Base-by-base conservation (phyloP, 129 eudicot genomes). In the Arctium minus region DNA sequence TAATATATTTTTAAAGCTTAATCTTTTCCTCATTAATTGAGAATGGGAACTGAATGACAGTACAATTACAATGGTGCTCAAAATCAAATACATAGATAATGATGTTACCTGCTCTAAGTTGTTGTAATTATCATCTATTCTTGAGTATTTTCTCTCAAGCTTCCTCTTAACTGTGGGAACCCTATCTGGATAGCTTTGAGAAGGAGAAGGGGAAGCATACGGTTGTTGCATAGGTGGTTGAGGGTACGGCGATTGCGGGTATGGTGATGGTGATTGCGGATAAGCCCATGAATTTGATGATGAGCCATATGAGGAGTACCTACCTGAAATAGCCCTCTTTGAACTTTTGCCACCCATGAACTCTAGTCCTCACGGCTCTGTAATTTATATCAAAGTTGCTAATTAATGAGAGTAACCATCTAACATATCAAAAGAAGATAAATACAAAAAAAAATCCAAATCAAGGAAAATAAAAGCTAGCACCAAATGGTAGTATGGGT, bases 331-430 rank as follows among this genome's bases (percentile, higher is more conserved):
- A 13, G 93, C 86, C 76, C 86, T 85, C 82, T 91, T 93, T 44
- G 98, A 91, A 87, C 75, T 87, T 89, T 84, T 91, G 42, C 89
- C 92, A 74, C 97, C 98, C 98, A 93, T 93, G 73, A 85, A 22
- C 42, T 60, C 83, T 75, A 78, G 73, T 75, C 53, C 64, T 73
- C 78, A 79, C 82, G 60, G 64, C 48, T 78, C 85, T 84, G 82
- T 82, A 64, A 70, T 18, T 70, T 62, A 33, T 27, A 82, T 70
- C 29, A 29, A 30, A 32, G 5, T 31, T 46, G n/a, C 5, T 40
- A 67, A 12, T 44, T 44, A 44, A 36, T 22, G 12, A 69, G 69
- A 42, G 80, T n/a, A 75, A 42, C 39, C 53, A 70, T 67, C 69
- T 65, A 42, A 82, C 36, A 39, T 73, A 40, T 5, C 67, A 29